Base-by-base conservation (phyloP, 768 basidiomycete genomes). In the Suillus placidus region DNA sequence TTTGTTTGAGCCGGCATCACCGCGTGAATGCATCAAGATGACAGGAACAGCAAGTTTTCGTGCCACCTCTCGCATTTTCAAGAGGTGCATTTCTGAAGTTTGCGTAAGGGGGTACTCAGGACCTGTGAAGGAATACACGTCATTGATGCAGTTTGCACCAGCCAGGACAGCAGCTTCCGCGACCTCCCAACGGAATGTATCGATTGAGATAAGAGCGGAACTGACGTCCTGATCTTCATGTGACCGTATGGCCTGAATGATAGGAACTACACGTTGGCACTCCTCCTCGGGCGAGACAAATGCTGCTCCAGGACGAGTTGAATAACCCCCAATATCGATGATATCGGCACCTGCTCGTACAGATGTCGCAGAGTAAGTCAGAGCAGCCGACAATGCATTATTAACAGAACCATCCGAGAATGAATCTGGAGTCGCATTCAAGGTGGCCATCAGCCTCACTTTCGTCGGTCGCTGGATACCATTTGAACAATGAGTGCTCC, bases 391-490 rank as follows among this genome's bases (percentile, higher is more conserved):
- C 13, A 88, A 68, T 0, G 82, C 83, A 67, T 84, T 81, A 74
- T 91, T 81, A 23, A 77, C 73, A 1, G 88, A 83, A 12, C 95
- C 95, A 67, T 98, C 95, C 0, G 96, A 98, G 79, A 98, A 98
- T 0, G 96, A 97, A 77, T 99, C 97, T 3, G 97, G 96, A 0
- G 97, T 98, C 7, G 85, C 85, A 73, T 99, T 98, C 64, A 99
- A 84, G 1, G 93, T 97, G 0, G 91, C 91, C 97, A 99, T 98
- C 64, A 98, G 74, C 64, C 86, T 84, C 1, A 93, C 91, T 70
- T 81, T 84, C 32, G 67, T 72, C 5, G 68, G 69, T 0, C 68
- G 69, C 8, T 66, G 65, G 51, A 43, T 23, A 8, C 64, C 37
- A 37, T 66, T 65, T 60, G 35, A 71, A 51, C 68, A 79, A 57